Base-by-base conservation (phyloP, 75 land plant genomes). In the Pinus taeda region DNA sequence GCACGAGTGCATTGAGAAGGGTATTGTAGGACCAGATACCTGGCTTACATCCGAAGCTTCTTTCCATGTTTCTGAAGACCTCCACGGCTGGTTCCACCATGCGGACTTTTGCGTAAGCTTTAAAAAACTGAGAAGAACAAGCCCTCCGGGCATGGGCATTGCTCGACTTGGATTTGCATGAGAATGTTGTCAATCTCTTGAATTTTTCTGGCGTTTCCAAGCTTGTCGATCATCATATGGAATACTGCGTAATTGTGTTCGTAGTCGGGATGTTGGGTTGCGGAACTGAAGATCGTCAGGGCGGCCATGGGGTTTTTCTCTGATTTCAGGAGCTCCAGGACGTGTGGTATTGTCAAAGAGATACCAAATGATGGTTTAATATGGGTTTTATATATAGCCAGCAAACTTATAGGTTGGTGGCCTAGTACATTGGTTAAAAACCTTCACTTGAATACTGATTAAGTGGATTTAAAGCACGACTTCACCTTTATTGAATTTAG, bases 11-110 rank as follows among this genome's bases (percentile, higher is more conserved):
- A 65, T 87, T 83, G 20, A 91, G 79, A 73, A 91, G 66, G 55
- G 85, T 53, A 55, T 91, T 91, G 78, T 80, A 87, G 18, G 89
- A 88, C 53, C 80, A 77, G 12, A 88, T 77, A 13, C 85, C 82
- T 7, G 91, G 85, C 14, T 53, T 33, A 75, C 90, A 89, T 37
- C 85, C 79, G 74, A 91, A 91, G 55, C 75, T 56, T 3, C 57
- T 69, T 3, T 65, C 58, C 82, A 88, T 86, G n/a, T n/a, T 33
- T 33, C 81, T 83, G 80, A 91, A 91, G 9, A 81, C 45, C 36
- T 78, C 73, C 29, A 91, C 29, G 13, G 93, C 90, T 17, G 73
- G 22, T 4, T 88, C 85, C 4, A 86, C 78, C 83, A 78, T 76
- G 65, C 55, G 71, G 72, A 73, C 77, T 42, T 80, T 80, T 13